These are phyloP conservation scores for Beauveria sp. DNA, from an alignment of 2,329 filamentous ascomycete species.

Conservation along the genomic window DNA sequence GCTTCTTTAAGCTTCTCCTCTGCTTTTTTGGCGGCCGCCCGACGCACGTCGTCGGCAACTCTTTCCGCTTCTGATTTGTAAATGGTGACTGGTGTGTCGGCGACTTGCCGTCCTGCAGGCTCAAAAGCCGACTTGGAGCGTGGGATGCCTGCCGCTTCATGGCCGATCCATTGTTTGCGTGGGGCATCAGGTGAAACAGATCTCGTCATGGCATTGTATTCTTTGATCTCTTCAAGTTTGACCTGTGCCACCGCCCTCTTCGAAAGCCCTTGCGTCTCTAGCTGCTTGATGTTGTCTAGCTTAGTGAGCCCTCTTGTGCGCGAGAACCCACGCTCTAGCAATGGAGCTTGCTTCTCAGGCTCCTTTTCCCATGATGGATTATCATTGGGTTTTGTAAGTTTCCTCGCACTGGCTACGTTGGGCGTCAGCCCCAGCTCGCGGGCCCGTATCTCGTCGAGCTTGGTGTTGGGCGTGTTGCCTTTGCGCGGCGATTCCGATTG, in stretches of 20 bases:
- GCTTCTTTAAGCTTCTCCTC: slow-evolving; percentile 5
- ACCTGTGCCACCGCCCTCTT: slow-evolving; percentile 40
- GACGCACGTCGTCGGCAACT: slow-evolving; percentile 1
- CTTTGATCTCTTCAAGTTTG: slow-evolving; percentile 45
- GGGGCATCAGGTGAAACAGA: slow-evolving; percentile 35
- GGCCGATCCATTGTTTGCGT: background rate
- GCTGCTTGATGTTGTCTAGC: slow-evolving; percentile 40
- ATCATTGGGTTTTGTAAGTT: slow-evolving; percentile 27
- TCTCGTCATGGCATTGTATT: slow-evolving; percentile 38
- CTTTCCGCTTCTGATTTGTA: slow-evolving; percentile 21
- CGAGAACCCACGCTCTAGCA: slow-evolving; percentile 22
- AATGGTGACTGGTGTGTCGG: slow-evolving; percentile 34
- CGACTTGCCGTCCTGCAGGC: slow-evolving; percentile 25
- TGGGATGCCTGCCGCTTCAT: slow-evolving; percentile 11
- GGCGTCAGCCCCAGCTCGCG: slow-evolving; percentile 24
- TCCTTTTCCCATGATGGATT: slow-evolving; percentile 27
- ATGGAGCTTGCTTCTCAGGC: slow-evolving; percentile 25
- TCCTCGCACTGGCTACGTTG: background rate
- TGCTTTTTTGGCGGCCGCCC: background rate
- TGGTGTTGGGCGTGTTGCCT: slow-evolving; percentile 31
- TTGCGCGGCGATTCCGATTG: slow-evolving; percentile 11
- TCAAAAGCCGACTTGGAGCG: slow-evolving; percentile 21
- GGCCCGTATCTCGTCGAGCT: slow-evolving; percentile 37
- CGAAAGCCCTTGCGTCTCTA: slow-evolving; percentile 37
- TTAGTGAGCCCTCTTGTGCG: slow-evolving; percentile 32